These are phyloP conservation scores for Penicillium frequentans DNA, from an alignment of 2,329 filamentous ascomycete genomes.

Conservation along the genomic window DNA sequence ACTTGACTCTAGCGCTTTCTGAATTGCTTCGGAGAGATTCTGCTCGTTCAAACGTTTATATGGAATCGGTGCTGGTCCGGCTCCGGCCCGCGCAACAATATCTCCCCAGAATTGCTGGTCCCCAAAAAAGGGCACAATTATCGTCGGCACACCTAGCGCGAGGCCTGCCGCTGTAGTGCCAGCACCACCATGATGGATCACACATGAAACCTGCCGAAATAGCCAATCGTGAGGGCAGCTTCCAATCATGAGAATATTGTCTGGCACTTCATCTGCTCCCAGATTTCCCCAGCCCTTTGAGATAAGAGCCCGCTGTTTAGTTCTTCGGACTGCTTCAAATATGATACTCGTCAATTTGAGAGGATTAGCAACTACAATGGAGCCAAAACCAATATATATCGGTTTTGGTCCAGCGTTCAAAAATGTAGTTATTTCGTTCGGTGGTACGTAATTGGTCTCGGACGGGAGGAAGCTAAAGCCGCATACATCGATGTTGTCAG, in stretches of 20 bases:
- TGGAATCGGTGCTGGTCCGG: constrained; percentile 68
- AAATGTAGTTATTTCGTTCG: constrained; percentile 42
- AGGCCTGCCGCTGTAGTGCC: constrained; percentile 65
- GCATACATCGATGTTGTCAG: constrained; percentile 27
- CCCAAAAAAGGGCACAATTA: constrained; percentile 82
- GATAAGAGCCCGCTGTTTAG: constrained; percentile 52
- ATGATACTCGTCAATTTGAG: constrained; percentile 44
- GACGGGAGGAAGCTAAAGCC: constrained; percentile 45
- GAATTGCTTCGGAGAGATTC: constrained; percentile 64
- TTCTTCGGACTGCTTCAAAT: constrained; percentile 46
- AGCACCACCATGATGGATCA: constrained; percentile 59
- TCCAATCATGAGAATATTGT: constrained; percentile 49
- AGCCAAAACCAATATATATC: constrained; percentile 57
- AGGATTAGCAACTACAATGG: constrained; percentile 54
- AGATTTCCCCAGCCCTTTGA: constrained; percentile 55
- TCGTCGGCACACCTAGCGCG: constrained; percentile 71
- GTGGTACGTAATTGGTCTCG: constrained; percentile 31
- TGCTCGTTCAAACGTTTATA: constrained; percentile 65
- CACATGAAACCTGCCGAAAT: constrained; percentile 54
- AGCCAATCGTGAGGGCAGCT: constrained; percentile 59
- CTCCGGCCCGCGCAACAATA: constrained; percentile 71
- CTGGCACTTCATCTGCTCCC: constrained; percentile 27
- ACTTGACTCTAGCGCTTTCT: constrained; percentile 58
- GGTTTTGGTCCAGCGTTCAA: constrained; percentile 48
- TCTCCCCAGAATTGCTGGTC: constrained; percentile 79